Evolutionary conservation across 192 early-diverging fungal species (phyloP).

Genomic region (Thamnidium elegans): DNA sequence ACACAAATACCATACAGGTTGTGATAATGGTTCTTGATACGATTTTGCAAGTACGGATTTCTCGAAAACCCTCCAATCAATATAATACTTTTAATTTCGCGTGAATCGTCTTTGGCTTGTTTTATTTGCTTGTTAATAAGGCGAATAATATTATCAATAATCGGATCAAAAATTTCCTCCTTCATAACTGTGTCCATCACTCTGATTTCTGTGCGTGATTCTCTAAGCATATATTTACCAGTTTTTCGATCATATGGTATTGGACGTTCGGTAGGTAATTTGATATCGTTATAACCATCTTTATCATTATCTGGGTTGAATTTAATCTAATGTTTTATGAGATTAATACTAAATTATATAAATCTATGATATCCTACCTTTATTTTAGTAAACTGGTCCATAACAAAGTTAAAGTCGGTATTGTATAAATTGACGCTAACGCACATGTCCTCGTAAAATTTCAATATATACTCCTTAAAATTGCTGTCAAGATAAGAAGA

Average conservation of each 20-base stretch:
- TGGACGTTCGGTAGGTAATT: neutral
- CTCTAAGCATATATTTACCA: constrained; percentile 32
- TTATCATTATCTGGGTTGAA: constrained; percentile 39
- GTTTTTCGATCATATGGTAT: neutral
- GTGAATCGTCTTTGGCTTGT: constrained; percentile 19
- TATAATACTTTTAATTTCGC: constrained; percentile 44
- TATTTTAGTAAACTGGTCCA: constrained; percentile 47
- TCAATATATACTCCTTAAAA: constrained; percentile 43
- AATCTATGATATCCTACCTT: constrained; percentile 26
- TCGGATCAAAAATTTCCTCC: constrained; percentile 46
- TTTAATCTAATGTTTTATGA: constrained; percentile 18
- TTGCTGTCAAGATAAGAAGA: constrained; percentile 45
- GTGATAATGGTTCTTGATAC: constrained; percentile 36
- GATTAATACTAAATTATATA: neutral
- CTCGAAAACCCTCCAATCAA: constrained; percentile 55
- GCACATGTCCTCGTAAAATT: constrained; percentile 18
- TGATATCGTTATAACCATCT: constrained; percentile 30
- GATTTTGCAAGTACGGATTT: constrained; percentile 44
- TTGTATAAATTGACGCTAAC: constrained; percentile 18
- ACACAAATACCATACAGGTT: constrained; percentile 40
- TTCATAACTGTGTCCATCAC: constrained; percentile 29
- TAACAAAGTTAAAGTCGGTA: constrained; percentile 27
- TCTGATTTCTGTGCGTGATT: neutral
- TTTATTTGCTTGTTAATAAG: constrained; percentile 41
- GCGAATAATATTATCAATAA: constrained; percentile 41